Conservation (phyloP, 306 rosid genomes). For the Cyclanthera cordifolia region DNA sequence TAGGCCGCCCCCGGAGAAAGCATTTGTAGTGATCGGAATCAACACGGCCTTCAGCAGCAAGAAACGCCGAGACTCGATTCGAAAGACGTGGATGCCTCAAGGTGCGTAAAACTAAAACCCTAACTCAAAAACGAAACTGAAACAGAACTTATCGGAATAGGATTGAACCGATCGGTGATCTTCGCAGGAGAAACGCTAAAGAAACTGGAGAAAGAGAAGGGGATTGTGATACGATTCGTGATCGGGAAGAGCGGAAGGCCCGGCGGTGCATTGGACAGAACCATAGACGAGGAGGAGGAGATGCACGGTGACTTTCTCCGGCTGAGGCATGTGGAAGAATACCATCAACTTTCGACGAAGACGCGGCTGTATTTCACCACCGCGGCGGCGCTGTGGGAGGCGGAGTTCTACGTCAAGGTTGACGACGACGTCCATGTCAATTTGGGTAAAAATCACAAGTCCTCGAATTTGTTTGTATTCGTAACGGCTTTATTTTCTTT, state of each 20-base stretch:
- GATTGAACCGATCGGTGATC: background rate
- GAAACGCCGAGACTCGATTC: conserved; percentile 55
- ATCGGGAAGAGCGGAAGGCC: conserved; percentile 62
- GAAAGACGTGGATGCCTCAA: conserved; percentile 76
- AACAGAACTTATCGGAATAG: background rate
- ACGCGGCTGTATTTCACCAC: conserved; percentile 68
- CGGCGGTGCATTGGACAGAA: conserved; percentile 56
- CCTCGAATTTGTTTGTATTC: background rate
- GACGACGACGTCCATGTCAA: conserved; percentile 85
- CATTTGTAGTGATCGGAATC: conserved; percentile 76
- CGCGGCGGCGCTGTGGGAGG: conserved; percentile 64
- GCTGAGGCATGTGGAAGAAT: conserved; percentile 70
- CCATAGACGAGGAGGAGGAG: conserved; percentile 57
- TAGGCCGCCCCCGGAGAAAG: conserved; percentile 32
- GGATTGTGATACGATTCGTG: conserved; percentile 70
- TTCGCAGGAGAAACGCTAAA: conserved; percentile 36
- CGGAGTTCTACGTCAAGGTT: conserved; percentile 73
- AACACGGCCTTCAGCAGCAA: conserved; percentile 88
- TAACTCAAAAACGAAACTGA: background rate
- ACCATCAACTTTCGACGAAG: conserved; percentile 75
- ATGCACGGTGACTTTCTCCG: conserved; percentile 60
- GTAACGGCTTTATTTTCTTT: background rate
- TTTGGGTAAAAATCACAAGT: conserved; percentile 28
- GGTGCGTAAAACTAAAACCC: conserved; percentile 21
- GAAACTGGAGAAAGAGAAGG: conserved; percentile 66